phyloP scores from a whole-genome alignment of 768 basidiomycete species.

The Kwoniella dejecticola region DNA sequence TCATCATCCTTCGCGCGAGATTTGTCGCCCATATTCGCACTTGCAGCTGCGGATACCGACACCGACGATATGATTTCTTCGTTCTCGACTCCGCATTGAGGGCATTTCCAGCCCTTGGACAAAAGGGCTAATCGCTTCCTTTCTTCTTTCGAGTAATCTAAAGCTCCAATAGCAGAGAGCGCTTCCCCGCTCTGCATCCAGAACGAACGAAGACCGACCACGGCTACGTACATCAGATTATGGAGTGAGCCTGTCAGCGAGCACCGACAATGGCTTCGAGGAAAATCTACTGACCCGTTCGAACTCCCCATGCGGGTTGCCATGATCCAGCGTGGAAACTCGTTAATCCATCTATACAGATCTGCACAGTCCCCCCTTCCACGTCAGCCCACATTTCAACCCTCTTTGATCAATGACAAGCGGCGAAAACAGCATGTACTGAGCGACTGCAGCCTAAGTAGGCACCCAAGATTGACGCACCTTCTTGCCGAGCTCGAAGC shows the following conservation, averaged over 20 bases:
- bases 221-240: constrained; percentile 29
- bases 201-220: constrained; percentile 56
- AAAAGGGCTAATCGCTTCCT: constrained; percentile 49
- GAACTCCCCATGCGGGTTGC: constrained; percentile 98
- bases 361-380: constrained; percentile 27
- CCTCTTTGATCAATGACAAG: no score
- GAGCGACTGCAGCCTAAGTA: no score
- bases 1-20: background rate
- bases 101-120: constrained; percentile 49
- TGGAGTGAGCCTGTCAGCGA: background rate
- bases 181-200: constrained; percentile 54
- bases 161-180: constrained; percentile 48
- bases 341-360: constrained; percentile 55
- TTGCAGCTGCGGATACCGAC: background rate
- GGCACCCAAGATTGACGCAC: no score
- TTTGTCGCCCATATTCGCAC: background rate
- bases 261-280: no score
- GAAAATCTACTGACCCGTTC: constrained; percentile 63
- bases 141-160: constrained; percentile 52
- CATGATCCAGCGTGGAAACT: constrained; percentile 86
- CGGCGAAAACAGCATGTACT: no score
- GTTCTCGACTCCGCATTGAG: constrained; percentile 37
- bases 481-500: constrained; percentile 95
- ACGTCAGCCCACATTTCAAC: constrained; percentile 12
- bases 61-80: constrained; percentile 17